phyloP scores from a whole-genome alignment of 305 asterid genomes.

The Fraxinus baroniana region DNA sequence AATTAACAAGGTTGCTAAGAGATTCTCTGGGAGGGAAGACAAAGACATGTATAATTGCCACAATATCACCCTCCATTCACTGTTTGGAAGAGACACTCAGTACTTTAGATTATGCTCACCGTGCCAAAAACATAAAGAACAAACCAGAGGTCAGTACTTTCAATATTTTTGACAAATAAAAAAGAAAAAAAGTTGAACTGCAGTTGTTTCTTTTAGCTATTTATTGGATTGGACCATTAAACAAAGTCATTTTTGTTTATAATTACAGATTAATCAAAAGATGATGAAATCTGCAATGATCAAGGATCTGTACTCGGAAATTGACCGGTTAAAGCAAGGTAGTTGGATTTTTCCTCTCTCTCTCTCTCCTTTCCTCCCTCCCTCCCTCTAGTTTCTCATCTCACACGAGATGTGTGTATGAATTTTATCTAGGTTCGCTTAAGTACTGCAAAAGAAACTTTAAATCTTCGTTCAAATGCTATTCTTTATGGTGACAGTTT shows the following conservation, averaged over 20 bases:
- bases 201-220: slow-evolving; percentile 7
- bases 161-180: neutral
- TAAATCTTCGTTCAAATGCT: neutral
- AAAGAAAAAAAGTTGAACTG: neutral
- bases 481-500: neutral
- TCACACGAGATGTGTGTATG: neutral
- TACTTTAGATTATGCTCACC: slow-evolving; percentile 55
- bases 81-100: slow-evolving; percentile 60
- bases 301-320: slow-evolving; percentile 40
- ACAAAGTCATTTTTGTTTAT: neutral
- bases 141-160: slow-evolving; percentile 48
- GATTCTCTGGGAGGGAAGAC: slow-evolving; percentile 60
- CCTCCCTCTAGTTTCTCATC: neutral
- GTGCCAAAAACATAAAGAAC: slow-evolving; percentile 54
- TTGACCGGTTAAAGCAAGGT: slow-evolving; percentile 46
- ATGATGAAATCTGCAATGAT: slow-evolving; percentile 35
- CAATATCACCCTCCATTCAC: slow-evolving; percentile 49
- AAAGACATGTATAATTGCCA: slow-evolving; percentile 57
- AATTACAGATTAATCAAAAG: slow-evolving; percentile 43
- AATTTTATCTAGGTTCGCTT: neutral
- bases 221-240: neutral
- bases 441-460: neutral
- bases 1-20: slow-evolving; percentile 55
- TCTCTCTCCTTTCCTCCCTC: neutral
- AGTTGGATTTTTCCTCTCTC: neutral